Conservation (phyloP, 2,329 filamentous ascomycete species). For the Neofusicoccum cordaticola region DNA sequence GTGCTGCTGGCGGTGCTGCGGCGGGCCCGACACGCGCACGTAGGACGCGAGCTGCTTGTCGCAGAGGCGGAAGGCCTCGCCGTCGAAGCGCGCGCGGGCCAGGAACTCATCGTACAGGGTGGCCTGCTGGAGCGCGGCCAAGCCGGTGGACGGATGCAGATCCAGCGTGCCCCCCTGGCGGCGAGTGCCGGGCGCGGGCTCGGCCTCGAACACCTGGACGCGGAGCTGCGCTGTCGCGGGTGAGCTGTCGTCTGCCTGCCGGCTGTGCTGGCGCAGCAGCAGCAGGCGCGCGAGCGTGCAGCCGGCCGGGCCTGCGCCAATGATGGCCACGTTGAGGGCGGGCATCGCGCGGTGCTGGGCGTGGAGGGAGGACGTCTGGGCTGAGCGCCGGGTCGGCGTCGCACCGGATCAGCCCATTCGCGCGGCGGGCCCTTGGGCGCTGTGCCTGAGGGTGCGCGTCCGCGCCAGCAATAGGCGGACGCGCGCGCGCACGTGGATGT, state of each 20-base stretch:
- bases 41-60: constrained; percentile 19
- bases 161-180: constrained; percentile 38
- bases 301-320: constrained; percentile 33
- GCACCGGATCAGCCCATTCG: too few relatives aligned
- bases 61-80: constrained; percentile 48
- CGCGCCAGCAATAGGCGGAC: too few relatives aligned
- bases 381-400: not conserved
- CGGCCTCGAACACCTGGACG: constrained; percentile 33
- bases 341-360: not conserved
- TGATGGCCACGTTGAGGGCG: constrained; percentile 30
- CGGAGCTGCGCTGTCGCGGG: constrained; percentile 18
- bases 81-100: constrained; percentile 50
- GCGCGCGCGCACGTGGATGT: too few relatives aligned
- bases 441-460: too few relatives aligned
- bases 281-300: constrained; percentile 29
- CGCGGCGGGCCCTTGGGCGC: too few relatives aligned
- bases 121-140: constrained; percentile 51
- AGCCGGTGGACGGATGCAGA: constrained; percentile 45
- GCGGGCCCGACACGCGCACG: constrained; percentile 20
- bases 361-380: not conserved
- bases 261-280: constrained; percentile 4
- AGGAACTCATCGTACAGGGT: constrained; percentile 51
- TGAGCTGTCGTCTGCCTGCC: not conserved
- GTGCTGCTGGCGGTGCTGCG: not conserved
- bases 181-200: constrained; percentile 27